These are phyloP conservation scores for Physaria fendleri DNA, from an alignment of 345 rosid genomes.

Conservation along the genomic window DNA sequence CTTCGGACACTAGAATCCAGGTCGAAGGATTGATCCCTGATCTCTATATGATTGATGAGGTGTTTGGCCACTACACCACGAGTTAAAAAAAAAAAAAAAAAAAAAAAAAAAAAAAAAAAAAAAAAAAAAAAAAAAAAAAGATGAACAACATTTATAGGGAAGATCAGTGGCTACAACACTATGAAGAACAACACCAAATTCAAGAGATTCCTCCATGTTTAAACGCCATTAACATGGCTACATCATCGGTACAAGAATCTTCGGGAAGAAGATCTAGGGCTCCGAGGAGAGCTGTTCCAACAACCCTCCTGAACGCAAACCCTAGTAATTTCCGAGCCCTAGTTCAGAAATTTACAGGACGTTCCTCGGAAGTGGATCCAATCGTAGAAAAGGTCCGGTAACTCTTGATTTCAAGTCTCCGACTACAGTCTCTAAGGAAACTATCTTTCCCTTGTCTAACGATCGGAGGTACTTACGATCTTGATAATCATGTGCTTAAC, in stretches of 20 bases:
- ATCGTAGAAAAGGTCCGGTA: constrained; percentile 33
- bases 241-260: constrained; percentile 2
- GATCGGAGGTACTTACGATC: neutral
- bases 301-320: constrained; percentile 55
- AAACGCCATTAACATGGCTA: constrained; percentile 2
- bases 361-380: constrained; percentile 27
- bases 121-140: neutral
- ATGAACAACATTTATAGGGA: constrained; percentile 15
- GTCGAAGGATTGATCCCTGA: too few species aligned
- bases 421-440: constrained; percentile 9
- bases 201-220: constrained; percentile 16
- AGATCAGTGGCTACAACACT: constrained; percentile 16
- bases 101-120: too few species aligned
- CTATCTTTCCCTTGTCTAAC: constrained; percentile 13
- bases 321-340: constrained; percentile 53
- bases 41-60: too few species aligned
- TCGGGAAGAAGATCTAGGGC: constrained; percentile 40
- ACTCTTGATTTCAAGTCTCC: constrained; percentile 37
- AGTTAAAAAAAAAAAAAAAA: too few species aligned
- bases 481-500: constrained; percentile 5
- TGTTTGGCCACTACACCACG: too few species aligned
- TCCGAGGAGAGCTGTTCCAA: constrained; percentile 45
- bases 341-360: constrained; percentile 75
- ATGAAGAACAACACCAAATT: constrained; percentile 15
- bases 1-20: too few species aligned